Evolutionary conservation across 345 rosid genomes (phyloP), one percentile per base, ranked within the genome.

Genomic region (Trapa incisa): DNA sequence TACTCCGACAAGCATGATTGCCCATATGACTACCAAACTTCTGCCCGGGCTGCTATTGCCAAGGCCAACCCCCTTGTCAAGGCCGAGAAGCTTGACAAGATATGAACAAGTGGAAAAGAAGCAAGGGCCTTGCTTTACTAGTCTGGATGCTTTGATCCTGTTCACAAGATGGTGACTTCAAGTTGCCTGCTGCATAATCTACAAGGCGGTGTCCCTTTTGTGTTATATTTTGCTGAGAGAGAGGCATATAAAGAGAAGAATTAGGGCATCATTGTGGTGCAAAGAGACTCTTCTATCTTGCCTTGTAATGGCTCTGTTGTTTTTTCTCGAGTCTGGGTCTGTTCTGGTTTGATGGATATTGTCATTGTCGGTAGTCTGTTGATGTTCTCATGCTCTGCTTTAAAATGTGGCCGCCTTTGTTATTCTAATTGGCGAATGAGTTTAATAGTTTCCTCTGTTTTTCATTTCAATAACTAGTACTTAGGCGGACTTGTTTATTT

Each of bases 71-170:
- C 98, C 3, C 78, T 89, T 69, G 82, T 92, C 75, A 92, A 83
- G 75, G 94, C 96, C 48, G 96, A 89, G 78, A 92, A 92, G 85
- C 98, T 92, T 7, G 90, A 91, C 72, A 91, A 91, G 75, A 87
- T 91, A 74, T 91, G 74, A 74, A 72, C 66, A 33, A 47, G 36
- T 45, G 15, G 65, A 53, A 48, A 15, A 53, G 73, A 69, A 61
- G 47, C 29, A 22, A 22, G 29, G 29, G 29, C 65, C 67, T 37
- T 61, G 17, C 37, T 29, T 36, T 35, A n/a, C 65, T 65, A 77
- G 79, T 66, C 64, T 35, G 41, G 75, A 68, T 71, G 78, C 74
- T 68, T 70, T 70, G 54, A 66, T 72, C 72, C 52, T 13, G 70
- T n/a, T 52, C 70, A 39, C 71, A 60, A 62, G 50, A 13, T 53